Percentiles rank a stretch among this genome's conserved stretches.
Evolutionary conservation across 129 eudicot genomes (phyloP).

Genomic region (Solidago caesia): DNA sequence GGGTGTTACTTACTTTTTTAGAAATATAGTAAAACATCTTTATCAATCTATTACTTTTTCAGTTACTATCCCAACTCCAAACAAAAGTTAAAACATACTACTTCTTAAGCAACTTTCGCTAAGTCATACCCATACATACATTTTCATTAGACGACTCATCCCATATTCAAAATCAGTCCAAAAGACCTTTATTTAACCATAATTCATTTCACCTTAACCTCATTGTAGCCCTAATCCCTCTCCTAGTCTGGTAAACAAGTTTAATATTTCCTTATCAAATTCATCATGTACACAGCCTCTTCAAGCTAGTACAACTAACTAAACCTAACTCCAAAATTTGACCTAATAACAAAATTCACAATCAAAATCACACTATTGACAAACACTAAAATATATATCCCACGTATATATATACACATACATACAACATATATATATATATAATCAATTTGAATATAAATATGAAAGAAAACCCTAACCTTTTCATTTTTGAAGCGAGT

Average conservation of each 20-base stretch:
- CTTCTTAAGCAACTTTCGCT: background rate
- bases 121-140: background rate
- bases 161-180: background rate
- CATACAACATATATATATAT: background rate
- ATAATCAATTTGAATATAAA: background rate
- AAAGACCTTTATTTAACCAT: background rate
- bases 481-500: conserved; percentile 89
- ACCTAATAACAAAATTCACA: conserved; percentile 22
- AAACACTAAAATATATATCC: background rate
- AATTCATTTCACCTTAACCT: conserved; percentile 5
- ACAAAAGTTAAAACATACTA: background rate
- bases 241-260: background rate
- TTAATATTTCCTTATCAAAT: background rate
- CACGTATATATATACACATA: too few relatives aligned
- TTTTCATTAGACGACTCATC: background rate
- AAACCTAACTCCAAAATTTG: conserved; percentile 8
- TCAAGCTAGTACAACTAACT: conserved; percentile 14
- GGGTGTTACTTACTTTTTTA: too few relatives aligned
- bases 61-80: conserved; percentile 6
- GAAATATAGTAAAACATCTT: background rate
- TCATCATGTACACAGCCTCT: background rate
- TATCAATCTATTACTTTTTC: conserved; percentile 13
- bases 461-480: conserved; percentile 45
- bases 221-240: conserved; percentile 31
- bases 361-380: conserved; percentile 9